Conservation (phyloP, 805 yeast species). For the Yamadazyma akitaensis region DNA sequence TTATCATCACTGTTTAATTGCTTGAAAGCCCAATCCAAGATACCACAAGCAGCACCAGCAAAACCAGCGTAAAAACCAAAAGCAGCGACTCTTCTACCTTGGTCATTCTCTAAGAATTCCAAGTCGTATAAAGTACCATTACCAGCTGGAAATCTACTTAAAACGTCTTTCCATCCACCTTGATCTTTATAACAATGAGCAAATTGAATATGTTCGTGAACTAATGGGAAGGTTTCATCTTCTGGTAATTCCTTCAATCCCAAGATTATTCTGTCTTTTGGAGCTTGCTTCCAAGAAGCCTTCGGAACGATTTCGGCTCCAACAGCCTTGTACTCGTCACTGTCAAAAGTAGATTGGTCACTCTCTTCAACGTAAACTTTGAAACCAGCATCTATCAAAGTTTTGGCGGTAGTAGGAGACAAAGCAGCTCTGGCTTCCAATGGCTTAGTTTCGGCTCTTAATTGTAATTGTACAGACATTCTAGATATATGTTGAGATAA, state of each 20-base stretch:
- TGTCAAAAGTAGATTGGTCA: constrained; percentile 74
- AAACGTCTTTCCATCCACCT: constrained; percentile 93
- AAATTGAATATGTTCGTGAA: constrained; percentile 96
- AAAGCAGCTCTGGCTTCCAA: constrained; percentile 96
- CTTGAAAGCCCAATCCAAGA: constrained; percentile 92
- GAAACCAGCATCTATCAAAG: constrained; percentile 82
- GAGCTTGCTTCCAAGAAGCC: constrained; percentile 92
- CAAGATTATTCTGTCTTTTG: constrained; percentile 81
- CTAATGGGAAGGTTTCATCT: constrained; percentile 80
- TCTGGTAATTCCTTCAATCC: constrained; percentile 97
- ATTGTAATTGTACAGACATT: constrained; percentile 62
- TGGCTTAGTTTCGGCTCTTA: constrained; percentile 97
- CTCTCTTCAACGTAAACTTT: constrained; percentile 85
- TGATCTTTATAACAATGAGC: constrained; percentile 99
- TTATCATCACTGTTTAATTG: constrained; percentile 64
- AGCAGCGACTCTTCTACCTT: constrained; percentile 98
- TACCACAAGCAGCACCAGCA: constrained; percentile 98
- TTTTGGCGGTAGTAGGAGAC: constrained; percentile 87
- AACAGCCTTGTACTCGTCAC: constrained; percentile 68
- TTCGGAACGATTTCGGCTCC: constrained; percentile 90
- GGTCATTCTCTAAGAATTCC: constrained; percentile 90
- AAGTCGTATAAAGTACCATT: constrained; percentile 88
- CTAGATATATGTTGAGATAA: neutral
- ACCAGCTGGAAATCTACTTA: constrained; percentile 86
- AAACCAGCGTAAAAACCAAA: constrained; percentile 99